These are phyloP conservation scores for Alloteropsis angusta DNA, from an alignment of 202 grass and related monocot genomes.

Conservation along the genomic window DNA sequence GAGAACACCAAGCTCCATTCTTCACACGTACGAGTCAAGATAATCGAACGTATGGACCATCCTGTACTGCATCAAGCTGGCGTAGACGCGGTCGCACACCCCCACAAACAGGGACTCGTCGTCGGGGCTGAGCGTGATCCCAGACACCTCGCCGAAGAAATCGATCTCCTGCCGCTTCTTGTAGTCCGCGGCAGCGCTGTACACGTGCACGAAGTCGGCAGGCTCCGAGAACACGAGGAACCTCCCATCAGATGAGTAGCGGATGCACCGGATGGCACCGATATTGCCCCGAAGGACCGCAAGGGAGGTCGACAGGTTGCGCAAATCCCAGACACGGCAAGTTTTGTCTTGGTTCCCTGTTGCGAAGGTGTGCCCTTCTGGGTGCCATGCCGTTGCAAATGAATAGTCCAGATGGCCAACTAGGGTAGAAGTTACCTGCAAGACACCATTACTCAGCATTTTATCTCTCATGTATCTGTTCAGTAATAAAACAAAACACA, in stretches of 20 bases:
- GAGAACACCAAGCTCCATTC: not conserved
- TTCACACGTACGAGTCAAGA: conserved; percentile 44
- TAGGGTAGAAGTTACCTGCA: conserved; percentile 52
- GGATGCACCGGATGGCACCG: conserved; percentile 67
- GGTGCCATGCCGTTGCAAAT: conserved; percentile 82
- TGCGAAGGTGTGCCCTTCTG: conserved; percentile 45
- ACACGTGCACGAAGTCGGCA: conserved; percentile 89
- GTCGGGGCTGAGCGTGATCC: conserved; percentile 64
- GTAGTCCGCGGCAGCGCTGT: conserved; percentile 32
- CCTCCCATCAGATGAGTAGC: conserved; percentile 62
- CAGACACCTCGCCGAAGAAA: conserved; percentile 92
- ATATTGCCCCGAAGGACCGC: conserved; percentile 70
- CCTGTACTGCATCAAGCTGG: conserved; percentile 64
- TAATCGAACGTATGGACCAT: conserved; percentile 37
- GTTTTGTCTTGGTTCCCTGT: conserved; percentile 96
- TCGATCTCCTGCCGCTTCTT: conserved; percentile 74
- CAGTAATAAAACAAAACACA: not conserved
- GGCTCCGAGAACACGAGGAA: conserved; percentile 72
- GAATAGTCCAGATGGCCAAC: conserved; percentile 82
- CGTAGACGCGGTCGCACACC: conserved; percentile 71
- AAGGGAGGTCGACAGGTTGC: conserved; percentile 61
- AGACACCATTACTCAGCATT: not conserved
- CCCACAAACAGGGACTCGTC: conserved; percentile 62
- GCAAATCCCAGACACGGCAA: conserved; percentile 72
- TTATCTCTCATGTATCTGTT: not conserved